Conservation (phyloP, 2,329 filamentous ascomycete genomes). For the Metarhizium brunneum region DNA sequence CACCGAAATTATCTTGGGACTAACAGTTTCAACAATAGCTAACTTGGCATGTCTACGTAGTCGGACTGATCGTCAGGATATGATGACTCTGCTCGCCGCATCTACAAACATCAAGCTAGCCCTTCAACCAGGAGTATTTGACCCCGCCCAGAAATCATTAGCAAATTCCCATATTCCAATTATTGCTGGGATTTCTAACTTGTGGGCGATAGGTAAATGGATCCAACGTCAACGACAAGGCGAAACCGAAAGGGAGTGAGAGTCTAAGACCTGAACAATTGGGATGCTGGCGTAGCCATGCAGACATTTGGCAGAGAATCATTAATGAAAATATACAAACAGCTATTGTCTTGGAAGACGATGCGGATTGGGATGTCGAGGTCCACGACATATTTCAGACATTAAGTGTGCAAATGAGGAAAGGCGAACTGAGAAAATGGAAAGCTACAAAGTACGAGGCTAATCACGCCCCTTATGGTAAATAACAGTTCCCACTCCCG, state of each 20-base stretch:
- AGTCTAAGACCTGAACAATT: background rate
- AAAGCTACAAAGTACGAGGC: background rate
- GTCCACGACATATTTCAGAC: too few species aligned
- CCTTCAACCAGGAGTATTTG: background rate
- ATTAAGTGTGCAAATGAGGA: too few species aligned
- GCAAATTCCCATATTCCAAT: too few species aligned
- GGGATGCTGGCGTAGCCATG: constrained; percentile 4
- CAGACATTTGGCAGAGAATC: background rate
- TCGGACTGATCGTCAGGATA: constrained; percentile 2
- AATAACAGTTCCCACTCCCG: background rate
- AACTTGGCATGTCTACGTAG: background rate
- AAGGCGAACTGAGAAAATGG: background rate
- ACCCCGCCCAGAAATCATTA: background rate
- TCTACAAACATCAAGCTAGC: background rate
- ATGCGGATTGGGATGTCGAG: background rate
- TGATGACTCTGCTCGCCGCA: constrained; percentile 1
- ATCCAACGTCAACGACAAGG: background rate
- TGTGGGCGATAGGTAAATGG: background rate
- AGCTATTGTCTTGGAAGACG: constrained; percentile 2
- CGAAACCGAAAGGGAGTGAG: background rate
- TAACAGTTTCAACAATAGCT: background rate
- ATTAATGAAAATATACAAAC: constrained; percentile 1
- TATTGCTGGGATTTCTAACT: background rate
- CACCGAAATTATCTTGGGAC: background rate
- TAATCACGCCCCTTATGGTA: constrained; percentile 1